These are phyloP conservation scores for Globisporangium barbulae DNA, from an alignment of 352 stramenopile species.

Conservation along the genomic window DNA sequence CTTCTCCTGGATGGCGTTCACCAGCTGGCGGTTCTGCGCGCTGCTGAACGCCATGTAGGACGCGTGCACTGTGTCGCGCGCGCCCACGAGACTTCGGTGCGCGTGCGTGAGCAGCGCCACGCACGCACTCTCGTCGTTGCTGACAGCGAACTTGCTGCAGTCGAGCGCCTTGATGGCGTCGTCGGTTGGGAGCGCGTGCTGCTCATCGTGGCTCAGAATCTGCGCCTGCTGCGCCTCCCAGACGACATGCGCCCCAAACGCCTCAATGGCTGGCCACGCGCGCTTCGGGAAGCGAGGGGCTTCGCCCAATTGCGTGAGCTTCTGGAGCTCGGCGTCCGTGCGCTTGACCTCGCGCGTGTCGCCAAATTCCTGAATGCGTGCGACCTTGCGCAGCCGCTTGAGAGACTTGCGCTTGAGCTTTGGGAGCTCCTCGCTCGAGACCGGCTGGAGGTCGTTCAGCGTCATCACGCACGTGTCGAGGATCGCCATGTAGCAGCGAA, in stretches of 20 bases:
- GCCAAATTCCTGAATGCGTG: slow-evolving; percentile 47
- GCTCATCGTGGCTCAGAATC: slow-evolving; percentile 19
- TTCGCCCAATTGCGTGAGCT: slow-evolving; percentile 42
- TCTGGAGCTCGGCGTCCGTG: slow-evolving; percentile 41
- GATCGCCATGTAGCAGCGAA: slow-evolving; percentile 35
- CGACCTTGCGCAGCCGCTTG: slow-evolving; percentile 61
- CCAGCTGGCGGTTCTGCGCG: slow-evolving; percentile 16
- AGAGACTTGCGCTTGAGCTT: slow-evolving; percentile 73
- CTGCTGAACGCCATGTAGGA: slow-evolving; percentile 31
- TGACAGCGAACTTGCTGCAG: slow-evolving; percentile 15
- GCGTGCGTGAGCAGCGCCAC: slow-evolving; percentile 52
- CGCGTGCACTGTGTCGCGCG: slow-evolving; percentile 39
- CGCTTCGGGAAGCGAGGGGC: slow-evolving; percentile 46
- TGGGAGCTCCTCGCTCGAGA: slow-evolving; percentile 36
- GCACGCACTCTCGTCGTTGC: slow-evolving; percentile 31
- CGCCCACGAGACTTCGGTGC: slow-evolving; percentile 48
- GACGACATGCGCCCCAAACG: slow-evolving; percentile 32
- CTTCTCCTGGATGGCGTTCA: slow-evolving; percentile 32
- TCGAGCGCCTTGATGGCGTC: slow-evolving; percentile 21
- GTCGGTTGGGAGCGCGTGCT: slow-evolving; percentile 16
- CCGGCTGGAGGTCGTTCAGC: slow-evolving; percentile 48
- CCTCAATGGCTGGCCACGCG: slow-evolving; percentile 40
- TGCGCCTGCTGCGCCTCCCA: slow-evolving; percentile 26
- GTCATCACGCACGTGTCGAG: slow-evolving; percentile 65
- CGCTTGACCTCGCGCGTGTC: slow-evolving; percentile 53